These are phyloP conservation scores for Trichothecium roseum DNA, from an alignment of 2,329 filamentous ascomycete species.

Conservation along the genomic window DNA sequence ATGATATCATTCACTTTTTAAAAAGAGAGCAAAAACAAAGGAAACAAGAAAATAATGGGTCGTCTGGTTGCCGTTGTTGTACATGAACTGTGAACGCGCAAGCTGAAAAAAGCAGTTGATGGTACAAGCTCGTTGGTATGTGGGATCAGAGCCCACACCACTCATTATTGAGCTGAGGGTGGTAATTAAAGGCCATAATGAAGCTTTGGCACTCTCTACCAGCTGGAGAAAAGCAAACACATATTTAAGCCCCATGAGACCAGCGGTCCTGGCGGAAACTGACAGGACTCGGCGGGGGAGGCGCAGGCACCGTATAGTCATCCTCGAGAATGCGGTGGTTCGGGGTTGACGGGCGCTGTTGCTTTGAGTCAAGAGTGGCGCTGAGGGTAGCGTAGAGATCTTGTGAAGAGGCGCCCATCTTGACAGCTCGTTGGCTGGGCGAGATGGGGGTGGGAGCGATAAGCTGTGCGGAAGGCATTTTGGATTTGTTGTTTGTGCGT, in stretches of 20 bases:
- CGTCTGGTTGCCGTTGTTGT: too few species aligned
- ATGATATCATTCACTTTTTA: not conserved
- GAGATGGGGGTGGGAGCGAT: slow-evolving; percentile 37
- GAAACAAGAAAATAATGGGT: not conserved
- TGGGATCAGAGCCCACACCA: too few species aligned
- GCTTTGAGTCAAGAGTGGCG: slow-evolving; percentile 35
- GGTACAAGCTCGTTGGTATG: too few species aligned
- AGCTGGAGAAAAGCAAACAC: slow-evolving; percentile 6
- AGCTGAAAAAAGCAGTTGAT: too few species aligned
- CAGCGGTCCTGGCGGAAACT: slow-evolving; percentile 49
- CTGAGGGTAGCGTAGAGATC: slow-evolving; percentile 44
- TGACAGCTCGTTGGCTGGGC: slow-evolving; percentile 32
- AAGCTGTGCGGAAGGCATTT: slow-evolving; percentile 22
- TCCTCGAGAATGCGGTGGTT: slow-evolving; percentile 42
- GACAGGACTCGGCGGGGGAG: slow-evolving; percentile 54
- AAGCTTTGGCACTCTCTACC: slow-evolving; percentile 16
- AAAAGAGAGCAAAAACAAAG: not conserved
- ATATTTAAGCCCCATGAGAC: slow-evolving; percentile 19
- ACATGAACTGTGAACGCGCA: too few species aligned
- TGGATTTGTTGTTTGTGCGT: slow-evolving; percentile 5
- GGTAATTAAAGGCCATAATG: too few species aligned
- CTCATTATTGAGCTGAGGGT: too few species aligned
- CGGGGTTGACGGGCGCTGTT: slow-evolving; percentile 31
- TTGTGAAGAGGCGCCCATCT: slow-evolving; percentile 29
- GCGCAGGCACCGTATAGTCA: slow-evolving; percentile 55